Conservation (phyloP, 305 asterid species). For the Fraxinus floribunda region DNA sequence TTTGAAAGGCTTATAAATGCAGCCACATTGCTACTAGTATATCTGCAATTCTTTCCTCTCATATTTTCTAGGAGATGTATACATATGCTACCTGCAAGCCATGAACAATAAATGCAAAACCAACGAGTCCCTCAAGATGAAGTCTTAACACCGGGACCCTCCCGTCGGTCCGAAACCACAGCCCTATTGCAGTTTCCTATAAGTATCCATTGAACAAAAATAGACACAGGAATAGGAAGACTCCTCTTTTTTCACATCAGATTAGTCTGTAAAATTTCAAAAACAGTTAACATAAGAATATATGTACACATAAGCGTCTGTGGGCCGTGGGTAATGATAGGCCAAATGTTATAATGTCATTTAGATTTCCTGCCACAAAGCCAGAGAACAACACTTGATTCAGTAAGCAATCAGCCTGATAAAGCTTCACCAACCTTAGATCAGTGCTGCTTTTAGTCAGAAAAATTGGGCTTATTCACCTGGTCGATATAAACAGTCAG, state of each 20-base stretch:
- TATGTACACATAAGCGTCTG: conserved; percentile 16
- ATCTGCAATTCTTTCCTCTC: neutral
- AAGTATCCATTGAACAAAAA: neutral
- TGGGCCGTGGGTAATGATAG: conserved; percentile 15
- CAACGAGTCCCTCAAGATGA: neutral
- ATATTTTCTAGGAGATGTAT: neutral
- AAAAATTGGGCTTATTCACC: conserved; percentile 13
- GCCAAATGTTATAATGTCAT: conserved; percentile 23
- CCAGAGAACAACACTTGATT: conserved; percentile 33
- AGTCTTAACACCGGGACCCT: neutral
- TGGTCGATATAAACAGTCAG: conserved; percentile 3
- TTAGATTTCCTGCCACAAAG: conserved; percentile 37
- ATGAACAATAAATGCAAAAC: neutral
- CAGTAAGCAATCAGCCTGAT: conserved; percentile 12
- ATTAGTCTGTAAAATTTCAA: neutral
- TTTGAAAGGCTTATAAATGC: neutral
- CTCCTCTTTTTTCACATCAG: neutral
- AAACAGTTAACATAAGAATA: neutral
- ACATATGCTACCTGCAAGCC: neutral
- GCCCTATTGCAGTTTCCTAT: neutral
- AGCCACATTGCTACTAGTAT: neutral
- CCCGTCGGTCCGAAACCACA: neutral
- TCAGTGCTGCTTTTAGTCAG: neutral
- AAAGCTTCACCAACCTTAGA: conserved; percentile 18
- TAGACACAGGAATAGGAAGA: neutral